A percentile compares a stretch with the other conserved stretches of the same genome.
phyloP scores from a whole-genome alignment of 2,329 filamentous ascomycete genomes.

The Penicillium sp. region DNA sequence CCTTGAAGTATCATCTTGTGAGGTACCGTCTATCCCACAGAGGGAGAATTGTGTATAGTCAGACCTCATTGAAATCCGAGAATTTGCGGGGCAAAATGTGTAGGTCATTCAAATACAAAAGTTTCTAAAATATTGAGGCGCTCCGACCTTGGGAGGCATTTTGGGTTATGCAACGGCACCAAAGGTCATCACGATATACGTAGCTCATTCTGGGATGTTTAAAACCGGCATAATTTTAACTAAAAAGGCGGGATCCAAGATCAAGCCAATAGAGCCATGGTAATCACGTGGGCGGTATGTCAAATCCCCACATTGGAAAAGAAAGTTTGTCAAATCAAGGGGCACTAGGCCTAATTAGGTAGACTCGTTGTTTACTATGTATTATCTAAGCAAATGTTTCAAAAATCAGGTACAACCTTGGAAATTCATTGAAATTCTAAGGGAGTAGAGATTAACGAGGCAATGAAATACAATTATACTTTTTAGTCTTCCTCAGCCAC shows the following conservation, averaged over 20 bases:
- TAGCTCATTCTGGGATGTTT: not conserved
- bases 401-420: not conserved
- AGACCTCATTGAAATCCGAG: not conserved
- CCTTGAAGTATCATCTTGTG: not conserved
- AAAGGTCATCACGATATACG: not conserved
- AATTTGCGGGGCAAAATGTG: too few species aligned
- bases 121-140: not conserved
- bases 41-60: not conserved
- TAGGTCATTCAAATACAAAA: too few species aligned
- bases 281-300: not conserved
- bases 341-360: not conserved
- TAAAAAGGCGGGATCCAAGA: not conserved
- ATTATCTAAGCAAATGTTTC: not conserved
- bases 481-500: not conserved
- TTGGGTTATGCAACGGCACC: not conserved
- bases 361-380: not conserved
- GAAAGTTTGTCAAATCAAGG: not conserved
- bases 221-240: not conserved
- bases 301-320: not conserved
- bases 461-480: not conserved
- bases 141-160: not conserved
- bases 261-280: not conserved
- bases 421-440: not conserved
- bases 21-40: not conserved
- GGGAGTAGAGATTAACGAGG: not conserved